Evolutionary conservation across 2,329 filamentous ascomycete genomes (phyloP), one percentile per base, ranked within the genome.

Genomic region (Thyridium curvatum): DNA sequence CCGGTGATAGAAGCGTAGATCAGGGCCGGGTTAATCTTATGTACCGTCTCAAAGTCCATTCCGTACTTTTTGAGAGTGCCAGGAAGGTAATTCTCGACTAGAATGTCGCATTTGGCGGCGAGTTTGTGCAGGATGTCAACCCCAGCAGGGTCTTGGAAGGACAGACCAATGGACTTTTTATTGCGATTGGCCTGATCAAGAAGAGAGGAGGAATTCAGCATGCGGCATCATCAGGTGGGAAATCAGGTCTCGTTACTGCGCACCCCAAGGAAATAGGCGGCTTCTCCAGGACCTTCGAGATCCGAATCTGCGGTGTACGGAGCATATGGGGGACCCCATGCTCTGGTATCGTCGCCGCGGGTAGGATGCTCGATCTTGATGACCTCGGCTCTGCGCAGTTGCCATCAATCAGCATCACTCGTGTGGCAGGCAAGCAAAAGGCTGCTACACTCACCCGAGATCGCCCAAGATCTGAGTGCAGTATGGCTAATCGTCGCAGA

Each of bases 1-100:
- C 93, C 93, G 0, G 93, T 98, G 52, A 98, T 94, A 50, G 88
- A 95, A 12, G 91, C 89, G 56, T 98, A 98, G 49, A 98, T 86
- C 34, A 98, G 71, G 6, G 72, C 68, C 0, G 91, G 90, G 55
- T 97, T 97, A 58, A 96, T 82, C 48, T 80, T 75, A 37, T 73
- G 77, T 2, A 98, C 64, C 0, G 84, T 86, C 18, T 83, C 80
- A 53, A 89, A 98, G 64, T 96, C 91, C 70, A 98, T 81, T 16
- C 73, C 69, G 59, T 98, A 98, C 65, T 95, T 97, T 57, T 85
- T 85, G 12, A 98, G 69, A 1, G 84, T 82, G 1, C 87, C 89
- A 0, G 93, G 93, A 0, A 98, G 78, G 58, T 97, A 98, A 56
- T 98, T 98, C 59, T 98, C 93, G 0, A 98, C 93, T 2, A 98